phyloP scores from a whole-genome alignment of 2,329 filamentous ascomycete species.

The Pseudocercospora macadamiae region DNA sequence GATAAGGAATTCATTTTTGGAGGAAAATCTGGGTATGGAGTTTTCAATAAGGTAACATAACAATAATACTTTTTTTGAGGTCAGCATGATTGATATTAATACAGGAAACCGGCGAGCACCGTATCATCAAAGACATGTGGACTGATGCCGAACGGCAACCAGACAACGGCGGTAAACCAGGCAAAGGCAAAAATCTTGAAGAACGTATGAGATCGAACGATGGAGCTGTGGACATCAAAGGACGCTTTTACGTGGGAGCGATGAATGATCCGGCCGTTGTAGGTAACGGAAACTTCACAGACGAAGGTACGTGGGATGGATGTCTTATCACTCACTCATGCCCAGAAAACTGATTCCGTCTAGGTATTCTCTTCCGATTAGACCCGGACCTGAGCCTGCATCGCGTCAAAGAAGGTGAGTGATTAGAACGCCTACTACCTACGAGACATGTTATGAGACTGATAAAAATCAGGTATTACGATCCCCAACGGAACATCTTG shows the following conservation, averaged over 20 bases:
- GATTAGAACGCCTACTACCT: slow-evolving; percentile 22
- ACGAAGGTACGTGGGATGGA: slow-evolving; percentile 39
- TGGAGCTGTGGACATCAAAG: slow-evolving; percentile 73
- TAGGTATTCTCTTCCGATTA: slow-evolving; percentile 75
- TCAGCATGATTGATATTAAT: background rate
- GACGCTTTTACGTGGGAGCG: slow-evolving; percentile 80
- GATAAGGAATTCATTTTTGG: slow-evolving; percentile 74
- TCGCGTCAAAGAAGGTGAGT: slow-evolving; percentile 57
- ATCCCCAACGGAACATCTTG: slow-evolving; percentile 88
- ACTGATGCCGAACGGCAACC: slow-evolving; percentile 51
- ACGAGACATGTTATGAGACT: background rate
- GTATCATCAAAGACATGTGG: slow-evolving; percentile 62
- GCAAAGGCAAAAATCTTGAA: slow-evolving; percentile 14
- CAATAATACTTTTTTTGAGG: too few relatives aligned
- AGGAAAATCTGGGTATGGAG: slow-evolving; percentile 80
- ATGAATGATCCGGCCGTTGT: slow-evolving; percentile 75
- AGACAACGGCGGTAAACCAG: slow-evolving; percentile 36
- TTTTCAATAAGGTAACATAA: slow-evolving; percentile 67
- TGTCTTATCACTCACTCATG: background rate
- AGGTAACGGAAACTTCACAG: slow-evolving; percentile 30
- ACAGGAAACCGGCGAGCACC: slow-evolving; percentile 53
- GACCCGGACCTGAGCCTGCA: slow-evolving; percentile 63
- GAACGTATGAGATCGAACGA: slow-evolving; percentile 72
- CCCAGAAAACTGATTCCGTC: background rate
- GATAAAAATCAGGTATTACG: slow-evolving; percentile 59